phyloP scores from a whole-genome alignment of 2,329 filamentous ascomycete genomes.

The Chrysosphaeria jannelii region DNA sequence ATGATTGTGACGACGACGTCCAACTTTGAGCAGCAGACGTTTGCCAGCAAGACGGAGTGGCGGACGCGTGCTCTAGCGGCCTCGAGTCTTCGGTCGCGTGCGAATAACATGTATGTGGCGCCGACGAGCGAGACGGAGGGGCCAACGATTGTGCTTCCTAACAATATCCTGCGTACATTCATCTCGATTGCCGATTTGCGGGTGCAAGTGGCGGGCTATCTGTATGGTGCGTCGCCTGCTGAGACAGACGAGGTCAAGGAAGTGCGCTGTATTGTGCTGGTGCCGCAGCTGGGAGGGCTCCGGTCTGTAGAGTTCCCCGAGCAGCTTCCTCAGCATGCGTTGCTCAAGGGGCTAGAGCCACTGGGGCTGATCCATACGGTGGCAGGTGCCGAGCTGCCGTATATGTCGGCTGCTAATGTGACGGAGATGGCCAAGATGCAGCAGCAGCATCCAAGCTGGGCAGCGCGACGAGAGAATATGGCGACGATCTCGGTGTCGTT shows the following conservation, averaged over 20 bases:
- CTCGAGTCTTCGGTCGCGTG: conserved; percentile 70
- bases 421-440: conserved; percentile 81
- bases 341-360: conserved; percentile 61
- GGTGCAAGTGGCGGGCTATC: conserved; percentile 83
- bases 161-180: conserved; percentile 94
- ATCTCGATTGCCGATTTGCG: conserved; percentile 91
- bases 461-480: conserved; percentile 45
- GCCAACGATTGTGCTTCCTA: conserved; percentile 93
- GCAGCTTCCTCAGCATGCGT: conserved; percentile 72
- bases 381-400: conserved; percentile 77
- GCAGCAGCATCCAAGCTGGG: conserved; percentile 46
- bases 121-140: conserved; percentile 82
- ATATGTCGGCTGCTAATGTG: conserved; percentile 87
- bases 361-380: conserved; percentile 87
- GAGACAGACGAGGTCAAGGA: conserved; percentile 97
- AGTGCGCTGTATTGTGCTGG: conserved; percentile 85
- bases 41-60: conserved; percentile 98
- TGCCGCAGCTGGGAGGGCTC: conserved; percentile 82
- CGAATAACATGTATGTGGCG: conserved; percentile 97
- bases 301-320: conserved; percentile 78
- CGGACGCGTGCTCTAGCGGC: conserved; percentile 88
- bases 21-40: conserved; percentile 90
- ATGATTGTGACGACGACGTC: conserved; percentile 97
- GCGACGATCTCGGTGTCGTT: conserved; percentile 90
- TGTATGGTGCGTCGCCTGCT: conserved; percentile 74